Conservation (phyloP, 2,329 filamentous ascomycete species). For the Dactylellina cionopaga region DNA sequence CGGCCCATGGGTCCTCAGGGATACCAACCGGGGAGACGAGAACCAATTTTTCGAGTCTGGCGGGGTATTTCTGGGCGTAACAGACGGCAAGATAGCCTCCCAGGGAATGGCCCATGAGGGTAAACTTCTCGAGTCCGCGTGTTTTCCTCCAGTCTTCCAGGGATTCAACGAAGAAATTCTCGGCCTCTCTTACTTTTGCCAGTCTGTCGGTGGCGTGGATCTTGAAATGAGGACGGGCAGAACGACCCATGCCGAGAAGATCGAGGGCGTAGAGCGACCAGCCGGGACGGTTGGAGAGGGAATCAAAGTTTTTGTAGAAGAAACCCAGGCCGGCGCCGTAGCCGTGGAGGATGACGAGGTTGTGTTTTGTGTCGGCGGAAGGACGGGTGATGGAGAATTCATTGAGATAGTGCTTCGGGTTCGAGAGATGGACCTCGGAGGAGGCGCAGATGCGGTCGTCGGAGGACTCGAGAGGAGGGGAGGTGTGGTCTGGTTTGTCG, state of each 20-base stretch:
- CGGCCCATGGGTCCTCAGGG: slow-evolving; percentile 90
- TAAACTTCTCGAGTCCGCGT: slow-evolving; percentile 90
- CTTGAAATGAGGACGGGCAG: slow-evolving; percentile 81
- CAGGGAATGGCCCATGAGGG: slow-evolving; percentile 88
- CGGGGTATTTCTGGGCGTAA: slow-evolving; percentile 96
- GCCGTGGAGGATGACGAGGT: slow-evolving; percentile 94
- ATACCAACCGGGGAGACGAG: slow-evolving; percentile 93
- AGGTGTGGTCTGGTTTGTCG: slow-evolving; percentile 61
- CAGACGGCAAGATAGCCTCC: slow-evolving; percentile 95
- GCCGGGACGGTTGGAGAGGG: slow-evolving; percentile 77
- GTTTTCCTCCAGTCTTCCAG: slow-evolving; percentile 94
- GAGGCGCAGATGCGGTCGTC: slow-evolving; percentile 88
- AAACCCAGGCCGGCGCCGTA: slow-evolving; percentile 96
- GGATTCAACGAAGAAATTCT: slow-evolving; percentile 95
- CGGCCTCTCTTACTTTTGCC: slow-evolving; percentile 84
- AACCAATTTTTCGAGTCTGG: slow-evolving; percentile 93
- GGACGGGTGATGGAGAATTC: slow-evolving; percentile 90
- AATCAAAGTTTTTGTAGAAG: slow-evolving; percentile 98
- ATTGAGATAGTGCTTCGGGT: slow-evolving; percentile 87
- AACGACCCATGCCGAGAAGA: slow-evolving; percentile 93
- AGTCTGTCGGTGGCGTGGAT: slow-evolving; percentile 83
- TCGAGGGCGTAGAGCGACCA: slow-evolving; percentile 96
- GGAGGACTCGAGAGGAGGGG: slow-evolving; percentile 69
- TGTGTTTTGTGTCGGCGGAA: slow-evolving; percentile 48
- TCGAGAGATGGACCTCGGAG: slow-evolving; percentile 82